Base-by-base conservation (phyloP, 1,284 basidiomycete genomes). In the Apiotrichum gracile region DNA sequence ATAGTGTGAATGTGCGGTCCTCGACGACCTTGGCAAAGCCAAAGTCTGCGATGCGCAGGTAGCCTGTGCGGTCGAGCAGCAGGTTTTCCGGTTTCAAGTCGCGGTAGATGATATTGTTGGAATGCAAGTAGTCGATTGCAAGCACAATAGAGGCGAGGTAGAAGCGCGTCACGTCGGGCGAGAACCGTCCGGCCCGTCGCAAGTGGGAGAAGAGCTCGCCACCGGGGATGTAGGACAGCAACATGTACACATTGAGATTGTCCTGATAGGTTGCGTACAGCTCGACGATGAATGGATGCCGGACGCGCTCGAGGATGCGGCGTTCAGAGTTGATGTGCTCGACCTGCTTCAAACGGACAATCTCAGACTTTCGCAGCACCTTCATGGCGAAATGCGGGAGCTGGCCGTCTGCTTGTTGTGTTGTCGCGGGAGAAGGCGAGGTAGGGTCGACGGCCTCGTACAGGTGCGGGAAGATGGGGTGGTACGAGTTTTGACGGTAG, bases 281-380 rank as follows among this genome's bases (percentile, higher is more conserved):
- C 60, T 82, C 81, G 57, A 82, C 80, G 46, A 82, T 73, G 68
- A 82, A 82, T 6, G 80, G 79, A 66, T 82, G 80, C 26, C 78
- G 72, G 8, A 81, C 75, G 19, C 76, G 70, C 17, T 78, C 77
- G 40, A 82, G 71, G 49, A 81, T 79, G 46, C 67, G 69, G 21
- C 78, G 71, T 59, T 82, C 80, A 27, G 76, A 78, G 61, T 79
- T 80, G 67, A 80, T 78, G 60, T 82, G 80, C 63, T 81, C 78
- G 34, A 82, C 77, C 62, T 82, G 80, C 57, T 80, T 79, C 31
- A 81, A 62, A 24, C 76, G 69, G 27, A 81, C 78, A 49, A 81
- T 74, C 56, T 80, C 78, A 6, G 70, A 66, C 64, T 82, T 81
- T 35, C 73, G 68, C 34, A 82, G 64, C 7, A 81, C 78, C 68